Evolutionary conservation across 768 basidiomycete species (phyloP).

Genomic region (Cystofilobasidium bisporidii): DNA sequence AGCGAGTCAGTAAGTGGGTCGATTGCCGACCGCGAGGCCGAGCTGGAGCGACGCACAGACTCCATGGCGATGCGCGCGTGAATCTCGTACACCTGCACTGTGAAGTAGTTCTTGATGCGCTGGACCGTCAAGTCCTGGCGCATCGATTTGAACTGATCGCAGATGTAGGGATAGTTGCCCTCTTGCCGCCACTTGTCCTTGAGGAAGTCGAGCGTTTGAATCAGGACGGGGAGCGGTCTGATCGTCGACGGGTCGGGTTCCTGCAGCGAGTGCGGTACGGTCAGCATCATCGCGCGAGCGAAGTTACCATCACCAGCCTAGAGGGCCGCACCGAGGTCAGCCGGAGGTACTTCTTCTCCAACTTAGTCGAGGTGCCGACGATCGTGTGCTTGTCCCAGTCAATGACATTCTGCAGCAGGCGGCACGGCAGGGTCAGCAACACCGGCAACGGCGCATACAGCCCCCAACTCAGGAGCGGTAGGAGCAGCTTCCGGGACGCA

Average conservation of each 20-base stretch:
- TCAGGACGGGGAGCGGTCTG: conserved; percentile 72
- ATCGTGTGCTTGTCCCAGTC: conserved; percentile 96
- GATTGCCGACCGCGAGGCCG: not conserved
- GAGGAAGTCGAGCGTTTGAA: conserved; percentile 72
- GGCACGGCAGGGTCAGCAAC: too few relatives aligned
- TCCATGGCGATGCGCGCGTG: conserved; percentile 95
- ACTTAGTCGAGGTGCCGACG: conserved; percentile 74
- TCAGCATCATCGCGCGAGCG: too few relatives aligned
- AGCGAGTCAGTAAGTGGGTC: not conserved
- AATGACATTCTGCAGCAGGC: conserved; percentile 87
- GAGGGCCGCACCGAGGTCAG: conserved; percentile 80
- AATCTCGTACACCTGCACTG: conserved; percentile 93
- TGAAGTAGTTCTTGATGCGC: conserved; percentile 96
- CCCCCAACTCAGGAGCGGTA: too few relatives aligned
- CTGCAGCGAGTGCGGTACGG: too few relatives aligned
- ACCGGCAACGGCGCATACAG: too few relatives aligned
- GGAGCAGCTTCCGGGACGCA: too few relatives aligned
- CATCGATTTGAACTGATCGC: conserved; percentile 95
- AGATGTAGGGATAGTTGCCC: conserved; percentile 73
- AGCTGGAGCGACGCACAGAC: conserved; percentile 50
- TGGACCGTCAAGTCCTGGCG: conserved; percentile 98
- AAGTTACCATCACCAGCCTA: too few relatives aligned
- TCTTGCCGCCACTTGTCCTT: conserved; percentile 82
- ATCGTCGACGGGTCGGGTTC: conserved; percentile 92
- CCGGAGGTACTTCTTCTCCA: conserved; percentile 94